These are phyloP conservation scores for cucumber (Cucumis sativus) DNA, from an alignment of 306 rosid species.

Conservation along the genomic window DNA sequence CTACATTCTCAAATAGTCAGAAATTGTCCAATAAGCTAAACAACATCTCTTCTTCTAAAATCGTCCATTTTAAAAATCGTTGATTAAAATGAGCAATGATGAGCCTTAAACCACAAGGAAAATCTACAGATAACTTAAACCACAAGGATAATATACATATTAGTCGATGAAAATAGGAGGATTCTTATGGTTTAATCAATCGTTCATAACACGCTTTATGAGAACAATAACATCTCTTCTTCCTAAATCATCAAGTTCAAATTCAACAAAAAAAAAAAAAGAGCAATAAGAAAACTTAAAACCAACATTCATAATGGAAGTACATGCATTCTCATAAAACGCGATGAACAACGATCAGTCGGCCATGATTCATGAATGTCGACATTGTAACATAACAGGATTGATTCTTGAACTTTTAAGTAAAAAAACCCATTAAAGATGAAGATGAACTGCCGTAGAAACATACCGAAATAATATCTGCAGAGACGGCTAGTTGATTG, in stretches of 20 bases:
- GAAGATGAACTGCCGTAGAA: neutral
- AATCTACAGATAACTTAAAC: neutral
- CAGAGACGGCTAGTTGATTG: neutral
- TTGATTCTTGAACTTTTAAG: neutral
- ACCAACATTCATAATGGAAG: too few species aligned
- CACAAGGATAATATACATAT: too few species aligned
- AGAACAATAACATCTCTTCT: neutral
- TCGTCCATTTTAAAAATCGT: neutral
- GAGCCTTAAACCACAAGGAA: neutral
- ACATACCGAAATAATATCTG: neutral
- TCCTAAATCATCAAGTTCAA: too few species aligned
- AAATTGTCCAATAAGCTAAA: neutral
- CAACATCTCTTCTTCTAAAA: too few species aligned
- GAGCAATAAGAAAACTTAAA: too few species aligned
- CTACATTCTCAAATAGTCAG: neutral
- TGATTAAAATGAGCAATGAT: neutral
- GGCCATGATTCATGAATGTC: too few species aligned
- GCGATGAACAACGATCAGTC: too few species aligned
- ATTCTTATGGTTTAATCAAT: too few species aligned
- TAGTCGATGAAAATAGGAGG: neutral
- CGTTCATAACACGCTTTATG: neutral
- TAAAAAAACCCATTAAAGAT: neutral
- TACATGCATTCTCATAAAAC: too few species aligned
- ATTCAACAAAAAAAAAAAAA: too few species aligned
- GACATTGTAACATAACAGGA: neutral